Conservation (phyloP, 1,284 basidiomycete genomes). For the Cyathus olla region DNA sequence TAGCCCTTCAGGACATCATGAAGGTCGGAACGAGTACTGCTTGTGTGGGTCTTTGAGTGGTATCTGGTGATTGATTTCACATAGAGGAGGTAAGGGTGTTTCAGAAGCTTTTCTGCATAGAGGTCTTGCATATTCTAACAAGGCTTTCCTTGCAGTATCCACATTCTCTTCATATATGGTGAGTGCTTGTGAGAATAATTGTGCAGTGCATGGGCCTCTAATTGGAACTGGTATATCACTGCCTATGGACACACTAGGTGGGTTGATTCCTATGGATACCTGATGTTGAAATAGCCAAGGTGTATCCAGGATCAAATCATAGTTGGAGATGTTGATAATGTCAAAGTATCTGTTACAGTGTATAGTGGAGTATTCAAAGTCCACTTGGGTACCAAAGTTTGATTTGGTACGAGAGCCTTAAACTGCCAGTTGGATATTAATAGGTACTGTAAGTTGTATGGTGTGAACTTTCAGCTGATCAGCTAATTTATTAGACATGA, state of each 20-base stretch:
- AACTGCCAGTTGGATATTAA: slow-evolving; percentile 22
- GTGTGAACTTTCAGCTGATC: slow-evolving; percentile 40
- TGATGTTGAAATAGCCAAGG: slow-evolving; percentile 41
- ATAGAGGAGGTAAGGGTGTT: slow-evolving; percentile 26
- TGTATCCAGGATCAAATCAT: slow-evolving; percentile 39
- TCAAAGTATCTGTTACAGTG: slow-evolving; percentile 28
- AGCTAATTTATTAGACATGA: slow-evolving; percentile 42
- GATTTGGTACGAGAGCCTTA: slow-evolving; percentile 20
- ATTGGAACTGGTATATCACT: slow-evolving; percentile 10
- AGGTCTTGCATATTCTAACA: slow-evolving; percentile 9
- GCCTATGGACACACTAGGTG: slow-evolving; percentile 20
- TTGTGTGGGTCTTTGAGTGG: slow-evolving; percentile 28
- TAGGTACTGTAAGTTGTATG: slow-evolving; percentile 14
- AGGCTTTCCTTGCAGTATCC: slow-evolving; percentile 20
- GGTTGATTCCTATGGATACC: slow-evolving; percentile 23
- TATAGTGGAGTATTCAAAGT: slow-evolving; percentile 39
- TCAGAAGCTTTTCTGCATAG: slow-evolving; percentile 17
- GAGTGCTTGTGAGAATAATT: slow-evolving; percentile 6
- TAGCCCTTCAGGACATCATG: slow-evolving; percentile 27
- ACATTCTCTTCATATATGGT: slow-evolving; percentile 11
- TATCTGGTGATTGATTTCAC: slow-evolving; percentile 33
- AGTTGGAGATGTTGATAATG: slow-evolving; percentile 27
- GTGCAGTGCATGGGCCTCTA: slow-evolving; percentile 8
- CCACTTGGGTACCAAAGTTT: slow-evolving; percentile 6
- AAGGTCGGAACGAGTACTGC: slow-evolving; percentile 26